Evolutionary conservation across 1,284 basidiomycete species (phyloP).

Genomic region (Marasmius fiardii): DNA sequence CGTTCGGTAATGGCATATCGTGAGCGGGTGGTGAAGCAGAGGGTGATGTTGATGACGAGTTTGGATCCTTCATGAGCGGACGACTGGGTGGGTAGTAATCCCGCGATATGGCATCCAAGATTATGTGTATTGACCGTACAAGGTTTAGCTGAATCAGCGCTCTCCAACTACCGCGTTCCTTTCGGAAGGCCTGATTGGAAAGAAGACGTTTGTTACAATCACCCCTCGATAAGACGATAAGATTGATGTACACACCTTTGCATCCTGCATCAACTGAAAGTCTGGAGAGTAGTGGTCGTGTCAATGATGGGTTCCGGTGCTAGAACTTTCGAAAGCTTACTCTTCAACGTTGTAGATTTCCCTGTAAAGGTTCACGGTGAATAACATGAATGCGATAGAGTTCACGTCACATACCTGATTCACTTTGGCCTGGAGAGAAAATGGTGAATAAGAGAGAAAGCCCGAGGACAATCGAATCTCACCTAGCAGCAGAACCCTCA

Average conservation of each 20-base stretch:
- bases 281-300: slow-evolving; percentile 32
- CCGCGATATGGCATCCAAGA: slow-evolving; percentile 55
- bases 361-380: slow-evolving; percentile 29
- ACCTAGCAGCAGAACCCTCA: slow-evolving; percentile 73
- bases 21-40: slow-evolving; percentile 19
- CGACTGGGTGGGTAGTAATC: slow-evolving; percentile 23
- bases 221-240: neutral
- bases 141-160: slow-evolving; percentile 72
- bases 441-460: neutral
- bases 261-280: slow-evolving; percentile 64
- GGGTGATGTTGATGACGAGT: slow-evolving; percentile 12
- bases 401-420: slow-evolving; percentile 50
- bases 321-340: slow-evolving; percentile 29
- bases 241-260: slow-evolving; percentile 34
- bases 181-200: slow-evolving; percentile 43
- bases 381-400: neutral
- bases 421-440: slow-evolving; percentile 56
- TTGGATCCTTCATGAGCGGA: neutral
- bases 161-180: slow-evolving; percentile 65
- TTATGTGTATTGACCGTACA: slow-evolving; percentile 61
- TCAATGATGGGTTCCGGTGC: neutral
- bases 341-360: slow-evolving; percentile 64
- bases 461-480: slow-evolving; percentile 20
- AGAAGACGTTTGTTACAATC: neutral
- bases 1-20: slow-evolving; percentile 16